Percentiles rank a stretch among this genome's conserved stretches.
phyloP scores from a whole-genome alignment of 1,139 yeast species.

The Blastobotrys indianensis region DNA sequence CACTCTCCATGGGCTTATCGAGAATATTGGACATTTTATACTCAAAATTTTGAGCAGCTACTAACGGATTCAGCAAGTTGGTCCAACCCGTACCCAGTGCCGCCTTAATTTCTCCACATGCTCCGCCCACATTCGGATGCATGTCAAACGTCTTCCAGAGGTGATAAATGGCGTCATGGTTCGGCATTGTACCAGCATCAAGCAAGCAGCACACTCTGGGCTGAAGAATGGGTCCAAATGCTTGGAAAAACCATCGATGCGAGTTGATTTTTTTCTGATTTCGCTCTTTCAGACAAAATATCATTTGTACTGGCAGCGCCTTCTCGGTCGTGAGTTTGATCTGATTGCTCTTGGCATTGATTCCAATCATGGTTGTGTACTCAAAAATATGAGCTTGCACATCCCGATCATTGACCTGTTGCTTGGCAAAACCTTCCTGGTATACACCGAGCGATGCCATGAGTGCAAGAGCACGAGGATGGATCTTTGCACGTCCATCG shows the following conservation, averaged over 20 bases:
- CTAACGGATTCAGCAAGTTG: constrained; percentile 62
- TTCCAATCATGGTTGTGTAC: constrained; percentile 73
- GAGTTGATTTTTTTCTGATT: constrained; percentile 73
- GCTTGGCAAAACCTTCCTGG: constrained; percentile 80
- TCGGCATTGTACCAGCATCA: constrained; percentile 79
- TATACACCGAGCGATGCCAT: constrained; percentile 69
- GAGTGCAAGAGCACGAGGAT: constrained; percentile 58
- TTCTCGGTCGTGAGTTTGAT: constrained; percentile 51
- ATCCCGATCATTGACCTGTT: constrained; percentile 60
- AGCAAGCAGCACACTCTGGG: constrained; percentile 67
- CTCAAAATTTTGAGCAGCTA: constrained; percentile 81
- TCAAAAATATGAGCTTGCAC: constrained; percentile 75
- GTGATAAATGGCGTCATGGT: constrained; percentile 64
- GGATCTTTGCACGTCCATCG: constrained; percentile 68
- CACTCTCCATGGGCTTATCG: constrained; percentile 80
- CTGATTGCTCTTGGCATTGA: constrained; percentile 54
- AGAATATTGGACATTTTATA: constrained; percentile 76
- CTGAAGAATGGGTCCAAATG: constrained; percentile 62
- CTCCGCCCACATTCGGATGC: constrained; percentile 75
- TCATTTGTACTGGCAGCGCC: constrained; percentile 62
- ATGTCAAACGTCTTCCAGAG: constrained; percentile 66
- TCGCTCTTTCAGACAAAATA: constrained; percentile 72
- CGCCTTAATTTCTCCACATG: constrained; percentile 79
- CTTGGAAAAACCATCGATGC: constrained; percentile 81
- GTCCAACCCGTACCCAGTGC: constrained; percentile 53